Evolutionary conservation across 192 early-diverging fungal genomes (phyloP).

Genomic region (Entomortierella parvispora): DNA sequence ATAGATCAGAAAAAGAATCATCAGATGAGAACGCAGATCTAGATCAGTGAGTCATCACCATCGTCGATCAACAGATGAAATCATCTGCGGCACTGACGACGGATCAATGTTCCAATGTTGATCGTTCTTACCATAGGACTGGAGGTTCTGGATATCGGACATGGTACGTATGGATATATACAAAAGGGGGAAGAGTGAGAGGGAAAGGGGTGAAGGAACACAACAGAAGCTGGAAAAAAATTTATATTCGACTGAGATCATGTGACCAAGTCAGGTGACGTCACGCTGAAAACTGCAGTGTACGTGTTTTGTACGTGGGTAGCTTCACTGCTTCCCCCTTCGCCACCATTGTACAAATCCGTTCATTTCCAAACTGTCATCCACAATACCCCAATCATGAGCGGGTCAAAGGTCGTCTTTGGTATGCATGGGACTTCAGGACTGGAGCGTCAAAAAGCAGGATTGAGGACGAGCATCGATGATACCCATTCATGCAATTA

Average conservation of each 20-base stretch:
- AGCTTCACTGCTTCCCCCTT: no score
- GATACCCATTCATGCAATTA: no score
- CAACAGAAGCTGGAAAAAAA: neutral
- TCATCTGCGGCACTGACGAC: neutral
- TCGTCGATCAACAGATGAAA: neutral
- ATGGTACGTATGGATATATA: conserved; percentile 16
- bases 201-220: neutral
- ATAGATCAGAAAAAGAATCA: neutral
- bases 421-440: conserved; percentile 36
- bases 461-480: neutral
- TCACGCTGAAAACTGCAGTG: neutral
- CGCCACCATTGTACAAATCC: neutral
- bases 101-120: neutral
- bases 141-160: conserved; percentile 58
- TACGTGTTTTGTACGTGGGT: no score
- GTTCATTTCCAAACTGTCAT: neutral
- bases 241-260: no score
- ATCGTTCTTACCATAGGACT: conserved; percentile 49
- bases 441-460: no score
- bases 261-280: conserved; percentile 10
- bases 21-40: neutral
- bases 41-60: neutral
- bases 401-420: conserved; percentile 55
- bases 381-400: conserved; percentile 19
- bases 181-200: neutral